phyloP scores from a whole-genome alignment of 495 filamentous ascomycete species.

The Hypoxylon perforatum region DNA sequence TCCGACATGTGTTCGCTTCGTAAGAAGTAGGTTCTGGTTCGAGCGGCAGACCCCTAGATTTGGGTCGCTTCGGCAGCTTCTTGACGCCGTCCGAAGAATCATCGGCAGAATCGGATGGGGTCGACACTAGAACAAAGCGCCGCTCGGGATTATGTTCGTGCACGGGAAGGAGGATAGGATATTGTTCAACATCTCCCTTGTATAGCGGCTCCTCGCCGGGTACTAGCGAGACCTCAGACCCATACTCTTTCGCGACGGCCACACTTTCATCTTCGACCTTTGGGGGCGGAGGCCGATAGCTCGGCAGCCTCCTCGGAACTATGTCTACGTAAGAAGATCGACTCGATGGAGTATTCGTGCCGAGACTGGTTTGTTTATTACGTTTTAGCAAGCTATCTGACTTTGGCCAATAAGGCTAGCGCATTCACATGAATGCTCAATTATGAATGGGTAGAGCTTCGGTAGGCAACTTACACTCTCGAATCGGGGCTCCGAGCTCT shows the following conservation, averaged over 20 bases:
- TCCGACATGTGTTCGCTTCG: slow-evolving; percentile 56
- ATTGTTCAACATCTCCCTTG: slow-evolving; percentile 57
- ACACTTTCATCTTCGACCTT: slow-evolving; percentile 59
- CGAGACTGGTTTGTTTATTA: slow-evolving; percentile 23
- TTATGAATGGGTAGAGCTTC: slow-evolving; percentile 7
- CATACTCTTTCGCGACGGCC: slow-evolving; percentile 57
- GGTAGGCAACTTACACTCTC: slow-evolving; percentile 46
- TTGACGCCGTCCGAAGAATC: slow-evolving; percentile 18
- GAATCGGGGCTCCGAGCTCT: slow-evolving; percentile 54
- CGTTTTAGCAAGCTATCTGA: slow-evolving; percentile 24
- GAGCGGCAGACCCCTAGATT: slow-evolving; percentile 32
- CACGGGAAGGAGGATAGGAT: slow-evolving; percentile 53
- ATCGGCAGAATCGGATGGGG: slow-evolving; percentile 42
- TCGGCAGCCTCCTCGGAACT: slow-evolving; percentile 9
- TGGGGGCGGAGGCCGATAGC: slow-evolving; percentile 49
- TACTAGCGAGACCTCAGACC: slow-evolving; percentile 38
- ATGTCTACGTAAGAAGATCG: slow-evolving; percentile 31
- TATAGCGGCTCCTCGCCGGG: slow-evolving; percentile 54
- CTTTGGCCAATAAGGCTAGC: neutral
- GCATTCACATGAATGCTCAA: slow-evolving; percentile 4
- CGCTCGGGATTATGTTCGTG: slow-evolving; percentile 60
- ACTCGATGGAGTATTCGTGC: slow-evolving; percentile 19
- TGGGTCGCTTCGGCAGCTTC: slow-evolving; percentile 23
- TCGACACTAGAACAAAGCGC: slow-evolving; percentile 56
- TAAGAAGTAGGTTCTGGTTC: slow-evolving; percentile 42